These are phyloP conservation scores for Kandelia obovata DNA, from an alignment of 345 rosid species.

Conservation along the genomic window DNA sequence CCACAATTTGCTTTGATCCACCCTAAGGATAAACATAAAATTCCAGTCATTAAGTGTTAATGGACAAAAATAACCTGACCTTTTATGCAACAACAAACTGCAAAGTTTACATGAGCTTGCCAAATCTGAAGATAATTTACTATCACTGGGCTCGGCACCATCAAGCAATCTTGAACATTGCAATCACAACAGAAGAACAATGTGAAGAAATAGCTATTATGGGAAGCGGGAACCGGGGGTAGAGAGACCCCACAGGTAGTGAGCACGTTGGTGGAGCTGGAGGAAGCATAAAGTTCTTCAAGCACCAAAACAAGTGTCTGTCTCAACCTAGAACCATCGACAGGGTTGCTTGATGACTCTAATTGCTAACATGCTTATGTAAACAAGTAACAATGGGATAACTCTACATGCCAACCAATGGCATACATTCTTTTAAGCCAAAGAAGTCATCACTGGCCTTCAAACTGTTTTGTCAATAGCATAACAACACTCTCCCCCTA, in stretches of 20 bases:
- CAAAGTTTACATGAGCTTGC: neutral
- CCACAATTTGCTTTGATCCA: slow-evolving; percentile 62
- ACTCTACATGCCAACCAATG: neutral
- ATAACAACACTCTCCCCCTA: neutral
- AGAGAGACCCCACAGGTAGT: too few relatives aligned
- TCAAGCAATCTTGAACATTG: neutral
- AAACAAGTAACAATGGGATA: neutral
- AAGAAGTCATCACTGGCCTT: neutral
- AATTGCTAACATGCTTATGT: neutral
- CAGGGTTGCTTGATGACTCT: neutral
- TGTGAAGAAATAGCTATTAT: neutral
- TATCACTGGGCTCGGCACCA: neutral
- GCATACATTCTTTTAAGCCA: neutral
- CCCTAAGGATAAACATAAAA: slow-evolving; percentile 36
- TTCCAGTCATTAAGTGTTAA: neutral
- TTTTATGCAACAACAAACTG: neutral
- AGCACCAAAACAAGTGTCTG: neutral
- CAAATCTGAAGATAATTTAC: neutral
- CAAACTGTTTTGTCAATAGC: neutral
- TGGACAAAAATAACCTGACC: neutral
- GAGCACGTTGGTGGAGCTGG: neutral
- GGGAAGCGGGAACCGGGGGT: too few relatives aligned
- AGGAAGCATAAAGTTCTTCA: neutral
- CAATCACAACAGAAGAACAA: neutral
- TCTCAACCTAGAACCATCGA: neutral